These are phyloP conservation scores for Chlorociboria aeruginascens DNA, from an alignment of 495 filamentous ascomycete genomes.

Conservation along the genomic window DNA sequence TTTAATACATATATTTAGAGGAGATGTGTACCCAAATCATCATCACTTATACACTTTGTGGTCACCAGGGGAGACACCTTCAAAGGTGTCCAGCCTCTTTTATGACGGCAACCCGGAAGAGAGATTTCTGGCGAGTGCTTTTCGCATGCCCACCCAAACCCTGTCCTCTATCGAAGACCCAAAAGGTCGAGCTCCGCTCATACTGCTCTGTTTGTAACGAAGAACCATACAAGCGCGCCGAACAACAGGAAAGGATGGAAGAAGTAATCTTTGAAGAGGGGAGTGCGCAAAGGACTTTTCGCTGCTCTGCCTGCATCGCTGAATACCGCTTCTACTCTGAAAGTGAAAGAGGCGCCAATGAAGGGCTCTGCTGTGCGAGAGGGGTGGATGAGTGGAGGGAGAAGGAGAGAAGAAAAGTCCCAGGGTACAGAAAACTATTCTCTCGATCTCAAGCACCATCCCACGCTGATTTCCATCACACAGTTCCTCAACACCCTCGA, in stretches of 20 bases:
- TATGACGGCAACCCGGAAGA: neutral
- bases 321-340: neutral
- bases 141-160: neutral
- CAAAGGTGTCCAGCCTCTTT: neutral
- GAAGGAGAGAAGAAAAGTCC: neutral
- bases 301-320: neutral
- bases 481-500: neutral
- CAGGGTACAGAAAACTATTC: neutral
- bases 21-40: neutral
- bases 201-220: neutral
- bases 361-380: slow-evolving; percentile 1
- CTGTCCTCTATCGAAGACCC: neutral
- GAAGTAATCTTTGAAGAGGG: neutral
- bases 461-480: neutral
- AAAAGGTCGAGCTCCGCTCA: neutral
- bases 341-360: neutral
- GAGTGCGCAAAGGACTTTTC: neutral
- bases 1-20: neutral
- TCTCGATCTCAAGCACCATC: neutral
- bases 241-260: neutral
- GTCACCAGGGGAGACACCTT: neutral
- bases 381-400: neutral
- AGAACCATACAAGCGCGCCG: neutral
- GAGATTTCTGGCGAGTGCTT: neutral
- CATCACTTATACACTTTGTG: neutral